phyloP scores from a whole-genome alignment of 2,329 filamentous ascomycete species.

The Fonsecaea pedrosoi region DNA sequence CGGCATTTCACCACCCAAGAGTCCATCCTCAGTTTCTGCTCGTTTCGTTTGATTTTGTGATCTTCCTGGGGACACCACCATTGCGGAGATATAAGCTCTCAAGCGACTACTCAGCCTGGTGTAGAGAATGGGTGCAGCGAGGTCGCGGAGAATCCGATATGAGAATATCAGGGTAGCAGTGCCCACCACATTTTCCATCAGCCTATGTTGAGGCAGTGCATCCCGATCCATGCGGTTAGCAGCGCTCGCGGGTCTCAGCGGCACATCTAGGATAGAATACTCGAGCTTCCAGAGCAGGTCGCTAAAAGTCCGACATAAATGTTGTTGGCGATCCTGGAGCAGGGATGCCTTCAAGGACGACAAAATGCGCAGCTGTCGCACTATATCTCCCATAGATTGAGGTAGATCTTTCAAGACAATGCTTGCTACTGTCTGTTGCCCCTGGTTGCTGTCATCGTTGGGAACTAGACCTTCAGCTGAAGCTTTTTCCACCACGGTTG shows the following conservation, averaged over 20 bases:
- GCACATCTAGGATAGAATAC: constrained; percentile 22
- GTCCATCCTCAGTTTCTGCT: not conserved
- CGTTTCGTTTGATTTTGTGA: not conserved
- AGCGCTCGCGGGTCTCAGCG: not conserved
- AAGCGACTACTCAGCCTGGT: constrained; percentile 19
- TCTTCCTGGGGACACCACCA: not conserved
- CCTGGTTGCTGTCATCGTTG: not conserved
- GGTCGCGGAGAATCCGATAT: constrained; percentile 26
- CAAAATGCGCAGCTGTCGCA: constrained; percentile 25
- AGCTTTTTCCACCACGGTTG: constrained; percentile 6
- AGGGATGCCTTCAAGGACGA: constrained; percentile 20
- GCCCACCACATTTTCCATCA: constrained; percentile 11
- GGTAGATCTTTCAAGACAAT: constrained; percentile 21
- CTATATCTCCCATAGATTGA: not conserved
- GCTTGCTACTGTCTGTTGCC: not conserved
- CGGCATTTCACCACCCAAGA: not conserved
- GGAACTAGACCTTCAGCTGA: constrained; percentile 5
- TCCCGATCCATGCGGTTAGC: not conserved
- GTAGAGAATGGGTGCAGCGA: constrained; percentile 28
- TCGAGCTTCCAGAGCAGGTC: constrained; percentile 31
- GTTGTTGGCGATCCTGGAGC: constrained; percentile 11
- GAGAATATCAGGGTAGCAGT: constrained; percentile 26
- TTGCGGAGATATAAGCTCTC: constrained; percentile 7
- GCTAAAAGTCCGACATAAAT: constrained; percentile 27
- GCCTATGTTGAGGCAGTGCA: not conserved